phyloP scores from a whole-genome alignment of 805 yeast genomes.

The Saccharomycopsis sp. region DNA sequence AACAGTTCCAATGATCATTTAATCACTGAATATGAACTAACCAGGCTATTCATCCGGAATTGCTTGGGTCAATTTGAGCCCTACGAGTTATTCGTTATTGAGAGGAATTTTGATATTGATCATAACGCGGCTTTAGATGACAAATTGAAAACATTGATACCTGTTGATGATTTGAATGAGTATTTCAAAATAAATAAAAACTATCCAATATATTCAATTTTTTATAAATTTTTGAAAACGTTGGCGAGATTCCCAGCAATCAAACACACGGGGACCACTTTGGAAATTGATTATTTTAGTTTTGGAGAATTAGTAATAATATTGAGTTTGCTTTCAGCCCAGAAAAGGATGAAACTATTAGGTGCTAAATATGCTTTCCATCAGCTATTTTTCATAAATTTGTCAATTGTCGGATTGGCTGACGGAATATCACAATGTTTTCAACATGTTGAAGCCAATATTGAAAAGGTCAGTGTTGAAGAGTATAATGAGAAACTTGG shows the following conservation, averaged over 20 bases:
- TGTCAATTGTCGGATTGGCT: slow-evolving; percentile 4
- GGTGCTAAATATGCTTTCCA: slow-evolving; percentile 11
- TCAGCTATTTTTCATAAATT: slow-evolving; percentile 8
- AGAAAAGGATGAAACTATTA: slow-evolving; percentile 8
- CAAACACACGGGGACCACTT: too few species aligned
- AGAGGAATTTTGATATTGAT: slow-evolving; percentile 1
- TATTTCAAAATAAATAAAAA: slow-evolving; percentile 7
- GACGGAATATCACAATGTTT: slow-evolving; percentile 6
- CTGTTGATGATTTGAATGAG: background rate
- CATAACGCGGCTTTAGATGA: background rate
- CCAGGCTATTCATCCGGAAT: slow-evolving; percentile 6
- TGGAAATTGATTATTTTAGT: slow-evolving; percentile 1
- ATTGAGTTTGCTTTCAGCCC: slow-evolving; percentile 4
- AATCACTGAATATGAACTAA: too few species aligned
- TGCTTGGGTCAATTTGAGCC: slow-evolving; percentile 12
- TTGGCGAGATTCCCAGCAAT: slow-evolving; percentile 11
- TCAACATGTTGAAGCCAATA: background rate
- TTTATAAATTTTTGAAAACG: slow-evolving; percentile 14
- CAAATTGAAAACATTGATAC: background rate
- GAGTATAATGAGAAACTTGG: slow-evolving; percentile 19
- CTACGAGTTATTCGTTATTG: slow-evolving; percentile 11
- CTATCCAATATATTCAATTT: slow-evolving; percentile 6
- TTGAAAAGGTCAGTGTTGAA: background rate
- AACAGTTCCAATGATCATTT: too few species aligned
- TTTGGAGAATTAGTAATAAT: slow-evolving; percentile 16